Evolutionary conservation across 345 rosid species (phyloP), one percentile per base, ranked within the genome.

Genomic region (Punica granatum): DNA sequence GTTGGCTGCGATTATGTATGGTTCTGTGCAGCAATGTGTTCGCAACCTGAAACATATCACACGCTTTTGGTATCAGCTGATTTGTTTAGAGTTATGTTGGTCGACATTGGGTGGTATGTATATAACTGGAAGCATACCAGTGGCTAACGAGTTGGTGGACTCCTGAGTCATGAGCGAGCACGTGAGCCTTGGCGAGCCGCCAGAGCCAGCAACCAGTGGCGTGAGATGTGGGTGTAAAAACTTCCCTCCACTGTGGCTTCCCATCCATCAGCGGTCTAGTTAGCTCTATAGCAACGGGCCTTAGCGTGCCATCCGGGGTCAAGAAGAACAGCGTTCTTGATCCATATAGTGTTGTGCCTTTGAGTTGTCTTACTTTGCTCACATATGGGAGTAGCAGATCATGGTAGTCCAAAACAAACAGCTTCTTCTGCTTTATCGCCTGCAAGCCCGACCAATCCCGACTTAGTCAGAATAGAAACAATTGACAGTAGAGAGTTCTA

Each of bases 181-280:
- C 88, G 68, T 89, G 97, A 42, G 84, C 79, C 73, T 89, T 91
- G 60, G 97, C 93, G 7, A 89, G 68, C 65, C 26, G 82, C 97
- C 96, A 89, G 1, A 84, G 82, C 97, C 93, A 89, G 75, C 21
- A 23, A 13, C 69, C 71, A 0, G 96, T 91, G 66, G 87, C 53
- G 66, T 81, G 56, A 71, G 59, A 71, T 7, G 71, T 39, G 3
- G 88, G 90, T 0, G 69, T 37, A 71, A 71, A 87, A 12, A 80
- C 92, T 63, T 80, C 62, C 73, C 71, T 84, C 96, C 96, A 88
- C 60, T 85, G 95, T 3, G 89, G 86, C 48, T 77, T 84, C 33
- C 85, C 83, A 6, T 78, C 73, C 31, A 75, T 72, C 1, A 79
- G 80, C 3, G 93, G 93, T 15, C 91, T 78, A 44, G 81, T 78